Evolutionary conservation across 2,329 filamentous ascomycete genomes (phyloP).

Genomic region (Reticulascus tulasneorum): DNA sequence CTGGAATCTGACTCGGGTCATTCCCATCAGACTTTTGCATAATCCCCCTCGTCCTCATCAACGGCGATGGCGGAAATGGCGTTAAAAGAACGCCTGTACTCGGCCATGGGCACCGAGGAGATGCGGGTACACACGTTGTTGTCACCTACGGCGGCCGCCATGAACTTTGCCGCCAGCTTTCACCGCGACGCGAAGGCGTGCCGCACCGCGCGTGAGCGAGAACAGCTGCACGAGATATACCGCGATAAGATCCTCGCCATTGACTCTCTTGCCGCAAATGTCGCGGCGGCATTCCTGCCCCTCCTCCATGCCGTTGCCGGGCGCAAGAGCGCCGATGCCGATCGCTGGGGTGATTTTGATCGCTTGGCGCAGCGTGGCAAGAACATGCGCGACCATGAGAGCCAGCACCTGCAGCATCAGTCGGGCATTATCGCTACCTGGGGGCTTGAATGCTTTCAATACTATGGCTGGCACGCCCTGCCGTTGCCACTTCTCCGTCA

Average conservation of each 20-base stretch:
- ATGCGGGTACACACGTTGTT: background rate
- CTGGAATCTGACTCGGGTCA: too few species aligned
- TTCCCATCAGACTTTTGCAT: too few species aligned
- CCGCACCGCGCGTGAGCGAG: background rate
- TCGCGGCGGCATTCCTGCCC: background rate
- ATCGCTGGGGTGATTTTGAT: background rate
- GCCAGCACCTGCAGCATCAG: conserved; percentile 1
- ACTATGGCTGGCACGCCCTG: background rate
- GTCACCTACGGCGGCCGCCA: background rate
- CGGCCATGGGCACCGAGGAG: background rate
- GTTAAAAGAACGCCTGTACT: background rate
- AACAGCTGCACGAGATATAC: background rate
- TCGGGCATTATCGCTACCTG: background rate
- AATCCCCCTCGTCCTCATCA: background rate
- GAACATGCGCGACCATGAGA: conserved; percentile 1
- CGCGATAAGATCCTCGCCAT: conserved; percentile 1
- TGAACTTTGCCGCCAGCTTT: conserved; percentile 2
- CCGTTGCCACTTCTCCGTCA: background rate
- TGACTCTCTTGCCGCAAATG: background rate
- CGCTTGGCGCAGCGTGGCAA: background rate
- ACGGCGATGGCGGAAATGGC: background rate
- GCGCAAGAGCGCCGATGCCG: background rate
- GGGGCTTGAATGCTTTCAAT: background rate
- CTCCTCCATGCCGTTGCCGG: background rate
- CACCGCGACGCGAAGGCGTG: conserved; percentile 1